Evolutionary conservation across 2,329 filamentous ascomycete genomes (phyloP).

Genomic region (Fusarium ambrosium): DNA sequence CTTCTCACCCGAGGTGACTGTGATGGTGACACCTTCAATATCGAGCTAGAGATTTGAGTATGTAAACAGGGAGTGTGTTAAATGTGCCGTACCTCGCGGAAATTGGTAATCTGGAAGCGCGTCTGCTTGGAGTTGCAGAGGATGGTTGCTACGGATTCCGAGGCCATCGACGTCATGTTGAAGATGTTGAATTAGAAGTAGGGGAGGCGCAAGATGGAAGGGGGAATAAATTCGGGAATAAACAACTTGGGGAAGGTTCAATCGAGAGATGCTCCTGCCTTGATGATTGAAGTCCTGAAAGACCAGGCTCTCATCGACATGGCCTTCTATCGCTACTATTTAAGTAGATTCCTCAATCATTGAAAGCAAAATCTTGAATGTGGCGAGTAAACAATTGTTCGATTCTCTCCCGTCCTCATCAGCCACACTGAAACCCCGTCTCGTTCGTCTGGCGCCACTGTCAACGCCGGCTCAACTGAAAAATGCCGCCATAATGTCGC

Average conservation of each 20-base stretch:
- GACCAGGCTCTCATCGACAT: neutral
- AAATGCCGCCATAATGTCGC: constrained; percentile 5
- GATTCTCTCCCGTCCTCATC: neutral
- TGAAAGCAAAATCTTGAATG: neutral
- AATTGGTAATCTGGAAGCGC: constrained; percentile 70
- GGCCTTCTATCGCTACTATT: neutral
- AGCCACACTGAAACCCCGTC: neutral
- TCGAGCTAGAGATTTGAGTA: constrained; percentile 64
- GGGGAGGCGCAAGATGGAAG: neutral
- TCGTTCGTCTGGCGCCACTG: constrained; percentile 10
- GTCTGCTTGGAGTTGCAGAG: constrained; percentile 77
- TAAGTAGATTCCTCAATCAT: neutral
- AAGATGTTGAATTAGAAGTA: neutral
- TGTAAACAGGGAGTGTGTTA: neutral
- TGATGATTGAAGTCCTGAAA: constrained; percentile 1
- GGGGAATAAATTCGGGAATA: neutral
- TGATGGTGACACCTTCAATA: constrained; percentile 80
- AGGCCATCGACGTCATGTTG: constrained; percentile 62
- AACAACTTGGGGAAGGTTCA: neutral
- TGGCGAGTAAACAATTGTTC: neutral
- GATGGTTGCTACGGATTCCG: constrained; percentile 66
- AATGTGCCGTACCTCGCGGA: constrained; percentile 64
- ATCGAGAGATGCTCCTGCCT: neutral
- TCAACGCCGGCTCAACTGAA: constrained; percentile 9
- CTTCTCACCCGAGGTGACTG: constrained; percentile 65